A percentile compares a stretch with the other conserved stretches of the same genome.
Conservation (phyloP, 2,329 filamentous ascomycete genomes). For the Cytospora mali region DNA sequence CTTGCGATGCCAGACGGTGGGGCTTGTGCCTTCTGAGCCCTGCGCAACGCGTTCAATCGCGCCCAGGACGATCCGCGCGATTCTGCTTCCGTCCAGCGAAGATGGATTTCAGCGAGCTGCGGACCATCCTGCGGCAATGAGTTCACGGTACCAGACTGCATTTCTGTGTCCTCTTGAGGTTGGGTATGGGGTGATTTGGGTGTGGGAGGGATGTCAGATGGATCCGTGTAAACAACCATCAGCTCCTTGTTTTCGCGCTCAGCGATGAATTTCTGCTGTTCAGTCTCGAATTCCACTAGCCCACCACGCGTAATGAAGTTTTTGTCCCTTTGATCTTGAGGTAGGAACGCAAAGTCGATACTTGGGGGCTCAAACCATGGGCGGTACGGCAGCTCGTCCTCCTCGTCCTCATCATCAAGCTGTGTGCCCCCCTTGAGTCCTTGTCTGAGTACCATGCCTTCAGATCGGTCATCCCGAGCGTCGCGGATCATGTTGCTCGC, state of each 20-base stretch:
- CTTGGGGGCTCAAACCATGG: slow-evolving; percentile 54
- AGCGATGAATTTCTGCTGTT: slow-evolving; percentile 58
- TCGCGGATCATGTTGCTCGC: slow-evolving; percentile 70
- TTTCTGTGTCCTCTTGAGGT: slow-evolving; percentile 18
- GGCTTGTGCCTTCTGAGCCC: slow-evolving; percentile 33
- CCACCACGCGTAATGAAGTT: slow-evolving; percentile 60
- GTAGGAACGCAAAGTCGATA: slow-evolving; percentile 51
- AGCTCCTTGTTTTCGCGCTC: slow-evolving; percentile 62
- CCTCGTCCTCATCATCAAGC: slow-evolving; percentile 55
- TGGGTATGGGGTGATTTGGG: slow-evolving; percentile 53
- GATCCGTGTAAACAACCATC: slow-evolving; percentile 61
- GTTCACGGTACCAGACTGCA: slow-evolving; percentile 14
- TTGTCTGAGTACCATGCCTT: slow-evolving; percentile 69
- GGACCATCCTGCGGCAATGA: slow-evolving; percentile 36
- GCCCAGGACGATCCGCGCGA: slow-evolving; percentile 49
- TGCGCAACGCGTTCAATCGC: slow-evolving; percentile 46
- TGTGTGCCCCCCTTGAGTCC: slow-evolving; percentile 42
- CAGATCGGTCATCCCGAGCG: slow-evolving; percentile 71
- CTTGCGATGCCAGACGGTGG: slow-evolving; percentile 12
- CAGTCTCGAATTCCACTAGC: slow-evolving; percentile 51
- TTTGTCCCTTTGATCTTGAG: slow-evolving; percentile 49
- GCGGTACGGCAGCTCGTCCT: slow-evolving; percentile 55
- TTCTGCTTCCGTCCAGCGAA: slow-evolving; percentile 50
- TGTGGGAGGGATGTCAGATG: slow-evolving; percentile 57
- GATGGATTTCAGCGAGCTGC: slow-evolving; percentile 52